Evolutionary conservation across 225 moss, liverwort and hornwort species (phyloP).

Genomic region (Lunularia cruciata): DNA sequence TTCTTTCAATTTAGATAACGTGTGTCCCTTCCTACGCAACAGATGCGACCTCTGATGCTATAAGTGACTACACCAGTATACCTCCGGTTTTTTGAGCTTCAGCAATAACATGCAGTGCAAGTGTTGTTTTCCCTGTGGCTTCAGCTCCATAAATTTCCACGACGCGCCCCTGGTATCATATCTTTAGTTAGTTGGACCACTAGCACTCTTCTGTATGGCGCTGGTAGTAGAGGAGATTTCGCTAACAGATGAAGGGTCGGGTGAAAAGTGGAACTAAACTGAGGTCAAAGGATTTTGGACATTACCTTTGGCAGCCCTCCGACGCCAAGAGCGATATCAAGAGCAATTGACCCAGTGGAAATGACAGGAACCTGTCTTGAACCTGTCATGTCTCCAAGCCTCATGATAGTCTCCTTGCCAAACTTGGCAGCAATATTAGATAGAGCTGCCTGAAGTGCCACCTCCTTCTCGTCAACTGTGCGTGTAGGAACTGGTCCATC

Average conservation of each 20-base stretch:
- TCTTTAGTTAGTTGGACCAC: not conserved
- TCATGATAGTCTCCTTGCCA: constrained; percentile 76
- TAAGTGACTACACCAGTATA: not conserved
- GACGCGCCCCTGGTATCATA: constrained; percentile 58
- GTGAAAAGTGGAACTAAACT: not conserved
- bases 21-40: too few relatives aligned
- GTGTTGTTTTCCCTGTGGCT: constrained; percentile 82
- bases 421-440: constrained; percentile 61
- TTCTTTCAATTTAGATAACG: too few relatives aligned
- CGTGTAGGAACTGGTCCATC: constrained; percentile 6
- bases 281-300: not conserved
- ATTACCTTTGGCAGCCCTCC: constrained; percentile 73
- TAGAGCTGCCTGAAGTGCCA: constrained; percentile 56
- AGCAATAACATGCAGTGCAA: constrained; percentile 80
- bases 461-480: constrained; percentile 27
- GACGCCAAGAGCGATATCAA: constrained; percentile 76
- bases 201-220: too few relatives aligned
- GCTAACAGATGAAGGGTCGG: too few relatives aligned
- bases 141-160: constrained; percentile 87
- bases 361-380: constrained; percentile 58
- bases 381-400: constrained; percentile 64
- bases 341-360: constrained; percentile 67
- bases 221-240: too few relatives aligned
- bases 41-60: too few relatives aligned
- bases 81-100: constrained; percentile 70